Evolutionary conservation across 1,139 yeast species (phyloP), one percentile per base, ranked within the genome.

Genomic region (Candida sp.): DNA sequence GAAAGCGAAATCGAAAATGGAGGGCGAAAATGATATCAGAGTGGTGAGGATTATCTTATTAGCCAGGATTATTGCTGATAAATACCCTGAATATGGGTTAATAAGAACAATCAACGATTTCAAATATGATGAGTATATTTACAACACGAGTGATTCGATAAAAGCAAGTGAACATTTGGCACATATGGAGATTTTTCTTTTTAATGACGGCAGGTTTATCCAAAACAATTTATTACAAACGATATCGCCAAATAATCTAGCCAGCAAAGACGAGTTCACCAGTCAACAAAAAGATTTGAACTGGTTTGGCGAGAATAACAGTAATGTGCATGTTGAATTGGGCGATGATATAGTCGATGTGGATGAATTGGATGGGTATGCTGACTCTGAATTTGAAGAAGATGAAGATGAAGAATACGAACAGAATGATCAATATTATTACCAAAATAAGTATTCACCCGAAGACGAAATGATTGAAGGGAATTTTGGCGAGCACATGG

Each of bases 401-500:
- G 58, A 55, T 5, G 49, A 44, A 4, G 46, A 48, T 30, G 61
- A 48, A 5, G 45, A 37, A 19, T 60, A 57, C 36, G 60, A 55
- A 29, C 56, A 52, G 9, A 57, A 50, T 21, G 58, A 54, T 35
- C 59, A 54, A 22, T 57, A 48, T 29, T 37, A 37, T 11, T 32
- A n/a, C 21, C 40, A 12, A 33, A 25, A 19, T 6, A 32, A 32
- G 29, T 25, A 8, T 12, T 32, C 34, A 6, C 12, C 6, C 7
- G 39, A 37, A 5, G 39, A 37, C 6, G 30, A 37, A 21, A 11
- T 29, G 29, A 27, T 37, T 8, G 72, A 65, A 42, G 79, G 79
- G 11, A 64, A 73, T 52, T 60, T 73, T 41, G 79, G 79, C 4
- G 74, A 71, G 44, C 64, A 70, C 38, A 78, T 80, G 75, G 85